A percentile compares a stretch with the other conserved stretches of the same genome.
These are phyloP conservation scores for Erodium maritimum DNA, from an alignment of 345 rosid species.

Conservation along the genomic window DNA sequence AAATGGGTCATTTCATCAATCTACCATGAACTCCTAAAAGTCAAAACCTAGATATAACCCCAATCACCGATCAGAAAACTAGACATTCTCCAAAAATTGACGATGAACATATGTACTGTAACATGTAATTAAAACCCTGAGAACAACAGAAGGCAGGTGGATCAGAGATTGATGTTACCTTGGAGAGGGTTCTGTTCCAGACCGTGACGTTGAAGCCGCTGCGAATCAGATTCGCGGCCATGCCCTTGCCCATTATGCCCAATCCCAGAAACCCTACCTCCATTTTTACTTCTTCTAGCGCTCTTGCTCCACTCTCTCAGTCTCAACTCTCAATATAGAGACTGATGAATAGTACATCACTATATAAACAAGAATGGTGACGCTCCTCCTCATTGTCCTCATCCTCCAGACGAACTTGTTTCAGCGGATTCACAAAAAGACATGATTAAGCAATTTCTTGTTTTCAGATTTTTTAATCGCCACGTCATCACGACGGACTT, in stretches of 20 bases:
- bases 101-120: no score
- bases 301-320: slow-evolving; percentile 7
- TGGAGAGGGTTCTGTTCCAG: slow-evolving; percentile 89
- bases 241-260: slow-evolving; percentile 98
- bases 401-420: no score
- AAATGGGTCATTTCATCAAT: not conserved
- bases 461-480: no score
- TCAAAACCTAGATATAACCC: not conserved
- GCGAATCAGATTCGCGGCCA: slow-evolving; percentile 67
- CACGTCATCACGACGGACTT: no score
- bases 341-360: not conserved
- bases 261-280: slow-evolving; percentile 87
- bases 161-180: slow-evolving; percentile 28
- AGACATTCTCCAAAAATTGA: no score
- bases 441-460: no score
- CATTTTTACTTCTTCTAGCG: slow-evolving; percentile 28
- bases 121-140: no score
- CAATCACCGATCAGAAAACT: not conserved
- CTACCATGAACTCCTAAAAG: not conserved
- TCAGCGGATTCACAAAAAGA: no score
- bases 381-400: not conserved
- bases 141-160: no score
- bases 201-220: slow-evolving; percentile 86
- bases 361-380: not conserved
- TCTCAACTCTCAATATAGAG: not conserved